Base-by-base conservation (phyloP, 805 yeast species). In the Jamesozyma spencerorum region DNA sequence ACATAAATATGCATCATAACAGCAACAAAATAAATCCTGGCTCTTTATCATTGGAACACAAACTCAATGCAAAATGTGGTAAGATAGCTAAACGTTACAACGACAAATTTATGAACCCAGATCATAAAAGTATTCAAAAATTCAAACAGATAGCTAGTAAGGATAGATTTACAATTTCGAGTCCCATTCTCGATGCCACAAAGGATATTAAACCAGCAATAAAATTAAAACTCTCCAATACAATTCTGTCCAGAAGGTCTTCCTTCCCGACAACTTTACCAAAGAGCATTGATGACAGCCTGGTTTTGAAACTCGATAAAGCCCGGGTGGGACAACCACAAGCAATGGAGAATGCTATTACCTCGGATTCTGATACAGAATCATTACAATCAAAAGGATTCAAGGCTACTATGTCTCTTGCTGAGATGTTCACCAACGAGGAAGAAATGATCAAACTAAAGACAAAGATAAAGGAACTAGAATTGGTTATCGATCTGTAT, bases 401-500 rank as follows among this genome's bases (percentile, higher is more conserved):
- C 15, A 14, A 29, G 13, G 10, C 40, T 2, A 15, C 18, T 2
- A 17, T 29, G 3, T 38, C 31, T 12, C 18, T 48, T 3, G 32
- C 47, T 6, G 38, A 38, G 43, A 35, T 39, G 15, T 41, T 51
- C 41, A 55, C 44, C 36, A 49, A 50, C 8, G 54, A 56, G 29
- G 58, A 52, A 34, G 68, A 63, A 20, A 52, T 62, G 14, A 62
- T 64, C 24, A 66, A 63, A 36, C 63, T 88, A 47, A 75, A 77
- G 47, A 86, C 94, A 0, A 70, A 94, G 39, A 85, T 87, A 19
- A 76, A 84, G 8, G 97, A 88, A 58, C 71, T 90, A 47, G 97
- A 90, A 58, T 69, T 88, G 36, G 95, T 90, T 32, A 85, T 86
- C 55, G 97, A 90, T 57, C 66, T 88, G 47, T 84, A 85, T 65